phyloP scores from a whole-genome alignment of 441 rosid species.

The Brassica hybrid region DNA sequence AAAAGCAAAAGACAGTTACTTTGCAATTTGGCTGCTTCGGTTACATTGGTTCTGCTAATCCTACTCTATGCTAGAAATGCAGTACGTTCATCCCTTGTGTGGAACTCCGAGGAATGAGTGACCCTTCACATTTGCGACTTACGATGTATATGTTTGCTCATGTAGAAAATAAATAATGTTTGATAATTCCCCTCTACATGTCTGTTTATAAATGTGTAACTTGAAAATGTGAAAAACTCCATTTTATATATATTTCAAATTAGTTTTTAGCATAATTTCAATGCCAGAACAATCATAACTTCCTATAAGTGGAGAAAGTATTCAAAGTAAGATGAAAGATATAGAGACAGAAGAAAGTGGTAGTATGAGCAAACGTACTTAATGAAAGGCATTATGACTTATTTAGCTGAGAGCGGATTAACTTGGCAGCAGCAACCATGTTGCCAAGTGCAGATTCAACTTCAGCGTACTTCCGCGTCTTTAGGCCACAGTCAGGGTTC shows the following conservation, averaged over 20 bases:
- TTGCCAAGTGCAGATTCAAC: slow-evolving; percentile 66
- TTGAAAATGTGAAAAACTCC: slow-evolving; percentile 6
- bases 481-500: slow-evolving; percentile 75
- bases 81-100: slow-evolving; percentile 42
- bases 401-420: slow-evolving; percentile 64
- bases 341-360: background rate
- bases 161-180: slow-evolving; percentile 31
- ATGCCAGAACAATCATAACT: background rate
- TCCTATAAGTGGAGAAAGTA: too few relatives aligned
- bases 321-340: background rate
- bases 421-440: slow-evolving; percentile 70
- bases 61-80: slow-evolving; percentile 54
- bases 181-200: slow-evolving; percentile 13
- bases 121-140: slow-evolving; percentile 5
- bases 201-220: slow-evolving; percentile 15
- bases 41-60: slow-evolving; percentile 47
- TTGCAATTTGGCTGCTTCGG: slow-evolving; percentile 49
- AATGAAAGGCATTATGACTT: slow-evolving; percentile 36
- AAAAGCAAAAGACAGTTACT: slow-evolving; percentile 49
- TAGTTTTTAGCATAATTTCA: slow-evolving; percentile 6
- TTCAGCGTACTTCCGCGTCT: slow-evolving; percentile 67
- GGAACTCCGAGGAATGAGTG: slow-evolving; percentile 41
- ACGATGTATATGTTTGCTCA: slow-evolving; percentile 31
- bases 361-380: slow-evolving; percentile 28
- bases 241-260: background rate